Evolutionary conservation across 2,329 filamentous ascomycete species (phyloP).

Genomic region (Epichloe coenophiala): DNA sequence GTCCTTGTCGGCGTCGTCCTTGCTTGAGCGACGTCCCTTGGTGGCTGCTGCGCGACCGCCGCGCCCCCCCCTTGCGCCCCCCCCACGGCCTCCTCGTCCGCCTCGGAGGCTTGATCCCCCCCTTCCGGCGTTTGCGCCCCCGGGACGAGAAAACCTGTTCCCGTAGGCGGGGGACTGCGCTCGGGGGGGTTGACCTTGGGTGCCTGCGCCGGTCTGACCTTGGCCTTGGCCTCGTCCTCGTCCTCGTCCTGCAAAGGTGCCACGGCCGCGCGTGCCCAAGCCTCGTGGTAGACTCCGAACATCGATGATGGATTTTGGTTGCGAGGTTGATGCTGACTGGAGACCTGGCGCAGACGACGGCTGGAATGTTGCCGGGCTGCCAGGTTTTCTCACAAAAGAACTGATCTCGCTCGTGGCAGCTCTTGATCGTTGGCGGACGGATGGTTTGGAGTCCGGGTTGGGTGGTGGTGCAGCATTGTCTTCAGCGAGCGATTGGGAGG

Average conservation of each 20-base stretch:
- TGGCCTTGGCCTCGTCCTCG: slow-evolving; percentile 5
- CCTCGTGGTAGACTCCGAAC: slow-evolving; percentile 24
- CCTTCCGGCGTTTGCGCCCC: slow-evolving; percentile 2
- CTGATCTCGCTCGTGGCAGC: slow-evolving; percentile 23
- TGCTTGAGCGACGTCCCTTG: slow-evolving; percentile 11
- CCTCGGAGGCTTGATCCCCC: slow-evolving; percentile 4
- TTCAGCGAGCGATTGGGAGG: slow-evolving; percentile 20
- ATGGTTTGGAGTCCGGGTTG: slow-evolving; percentile 9
- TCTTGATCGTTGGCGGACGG: slow-evolving; percentile 17
- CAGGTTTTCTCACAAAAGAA: slow-evolving; percentile 14
- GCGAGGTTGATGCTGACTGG: slow-evolving; percentile 3
- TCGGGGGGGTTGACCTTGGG: not conserved
- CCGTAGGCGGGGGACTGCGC: slow-evolving; percentile 4
- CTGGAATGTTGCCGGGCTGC: not conserved
- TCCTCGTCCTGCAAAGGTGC: slow-evolving; percentile 13
- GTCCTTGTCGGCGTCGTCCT: slow-evolving; percentile 13
- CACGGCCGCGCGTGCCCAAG: slow-evolving; percentile 12
- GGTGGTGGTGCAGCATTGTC: slow-evolving; percentile 13
- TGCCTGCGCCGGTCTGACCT: slow-evolving; percentile 2
- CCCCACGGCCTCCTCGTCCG: slow-evolving; percentile 9
- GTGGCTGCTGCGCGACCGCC: slow-evolving; percentile 6
- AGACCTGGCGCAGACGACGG: not conserved
- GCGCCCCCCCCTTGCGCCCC: slow-evolving; percentile 1
- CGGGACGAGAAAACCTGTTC: slow-evolving; percentile 9
- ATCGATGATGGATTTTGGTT: slow-evolving; percentile 23